A percentile compares a stretch with the other conserved stretches of the same genome.
phyloP scores from a whole-genome alignment of 352 stramenopile genomes.

The Peronosclerospora sorghi region DNA sequence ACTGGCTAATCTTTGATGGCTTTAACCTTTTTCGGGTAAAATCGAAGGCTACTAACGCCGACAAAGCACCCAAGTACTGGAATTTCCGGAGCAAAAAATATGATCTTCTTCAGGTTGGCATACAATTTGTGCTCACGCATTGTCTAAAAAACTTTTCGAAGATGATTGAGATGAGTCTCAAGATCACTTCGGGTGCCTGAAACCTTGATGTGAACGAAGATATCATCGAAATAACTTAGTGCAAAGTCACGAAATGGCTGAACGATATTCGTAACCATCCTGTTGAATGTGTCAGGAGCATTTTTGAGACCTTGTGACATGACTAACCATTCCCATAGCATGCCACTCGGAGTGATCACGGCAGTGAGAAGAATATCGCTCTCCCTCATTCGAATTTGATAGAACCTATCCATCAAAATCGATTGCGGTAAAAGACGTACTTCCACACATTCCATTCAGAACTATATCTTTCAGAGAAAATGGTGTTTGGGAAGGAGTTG shows the following conservation, averaged over 20 bases:
- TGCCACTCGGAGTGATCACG: too few species aligned
- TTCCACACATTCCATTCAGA: background rate
- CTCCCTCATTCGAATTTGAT: too few species aligned
- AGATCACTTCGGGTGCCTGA: background rate
- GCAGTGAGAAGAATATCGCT: too few species aligned
- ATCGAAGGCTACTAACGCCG: background rate
- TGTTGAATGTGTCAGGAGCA: background rate
- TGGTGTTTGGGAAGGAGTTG: background rate
- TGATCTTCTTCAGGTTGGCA: background rate
- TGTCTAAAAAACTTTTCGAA: background rate
- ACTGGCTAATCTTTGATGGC: slow-evolving; percentile 7
- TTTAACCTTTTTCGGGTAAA: too few species aligned
- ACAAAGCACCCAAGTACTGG: background rate
- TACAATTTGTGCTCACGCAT: background rate
- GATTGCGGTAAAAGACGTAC: background rate
- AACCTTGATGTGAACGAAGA: background rate
- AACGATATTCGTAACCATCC: too few species aligned
- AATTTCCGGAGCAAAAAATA: background rate
- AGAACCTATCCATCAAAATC: background rate
- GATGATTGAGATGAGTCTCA: background rate
- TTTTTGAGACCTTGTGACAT: background rate
- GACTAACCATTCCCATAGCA: too few species aligned
- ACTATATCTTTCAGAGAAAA: background rate
- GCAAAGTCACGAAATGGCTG: background rate
- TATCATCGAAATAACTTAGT: background rate